A percentile compares a stretch with the other conserved stretches of the same genome.
Conservation (phyloP, 306 rosid genomes). For the Astragalus glycyphyllos region DNA sequence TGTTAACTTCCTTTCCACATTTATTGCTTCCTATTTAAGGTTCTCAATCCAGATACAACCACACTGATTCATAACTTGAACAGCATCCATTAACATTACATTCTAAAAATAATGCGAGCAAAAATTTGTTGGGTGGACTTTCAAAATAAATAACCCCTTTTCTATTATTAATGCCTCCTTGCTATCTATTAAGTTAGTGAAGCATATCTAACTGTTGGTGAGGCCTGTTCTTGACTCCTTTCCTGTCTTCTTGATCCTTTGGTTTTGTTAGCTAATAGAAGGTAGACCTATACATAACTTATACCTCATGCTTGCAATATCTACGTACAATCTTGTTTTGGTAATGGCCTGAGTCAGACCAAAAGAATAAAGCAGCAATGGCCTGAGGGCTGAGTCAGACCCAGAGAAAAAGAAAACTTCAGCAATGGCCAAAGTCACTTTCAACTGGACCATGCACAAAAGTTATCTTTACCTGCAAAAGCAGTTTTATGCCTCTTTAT, state of each 20-base stretch:
- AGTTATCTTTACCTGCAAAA: constrained; percentile 41
- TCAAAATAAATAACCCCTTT: background rate
- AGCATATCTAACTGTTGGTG: constrained; percentile 31
- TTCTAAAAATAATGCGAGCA: background rate
- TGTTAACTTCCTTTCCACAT: no score
- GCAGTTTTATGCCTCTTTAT: constrained; percentile 28
- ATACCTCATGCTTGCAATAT: constrained; percentile 40
- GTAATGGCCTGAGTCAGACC: constrained; percentile 35
- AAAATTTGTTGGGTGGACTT: constrained; percentile 16
- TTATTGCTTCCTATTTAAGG: constrained; percentile 9
- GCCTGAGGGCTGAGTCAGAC: constrained; percentile 35
- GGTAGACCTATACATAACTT: background rate
- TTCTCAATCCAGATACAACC: constrained; percentile 28
- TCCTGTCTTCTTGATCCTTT: constrained; percentile 8
- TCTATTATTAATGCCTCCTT: constrained; percentile 14
- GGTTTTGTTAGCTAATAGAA: constrained; percentile 24
- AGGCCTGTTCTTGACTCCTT: constrained; percentile 29
- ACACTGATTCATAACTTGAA: constrained; percentile 14
- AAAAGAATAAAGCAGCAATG: background rate
- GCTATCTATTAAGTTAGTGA: constrained; percentile 28
- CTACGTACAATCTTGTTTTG: constrained; percentile 22
- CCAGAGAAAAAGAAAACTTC: background rate
- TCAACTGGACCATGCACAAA: constrained; percentile 39
- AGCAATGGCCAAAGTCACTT: constrained; percentile 33
- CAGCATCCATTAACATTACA: constrained; percentile 28